Evolutionary conservation across 305 asterid species (phyloP).

Genomic region (Salvia sclarea): DNA sequence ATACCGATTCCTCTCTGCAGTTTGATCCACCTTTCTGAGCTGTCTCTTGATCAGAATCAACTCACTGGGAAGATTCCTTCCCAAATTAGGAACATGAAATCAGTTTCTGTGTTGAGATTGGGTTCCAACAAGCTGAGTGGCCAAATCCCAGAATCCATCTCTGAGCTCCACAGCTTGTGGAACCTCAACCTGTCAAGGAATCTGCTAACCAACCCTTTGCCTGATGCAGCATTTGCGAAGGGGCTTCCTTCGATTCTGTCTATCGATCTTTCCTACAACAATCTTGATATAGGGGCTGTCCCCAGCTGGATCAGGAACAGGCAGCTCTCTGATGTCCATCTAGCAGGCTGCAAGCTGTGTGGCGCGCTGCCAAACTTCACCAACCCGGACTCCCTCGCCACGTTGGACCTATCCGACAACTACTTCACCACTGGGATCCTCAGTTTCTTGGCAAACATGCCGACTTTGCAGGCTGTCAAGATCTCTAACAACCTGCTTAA

Average conservation of each 20-base stretch:
- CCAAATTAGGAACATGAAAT: conserved; percentile 60
- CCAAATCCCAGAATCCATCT: conserved; percentile 73
- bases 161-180: conserved; percentile 68
- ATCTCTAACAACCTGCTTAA: conserved; percentile 63
- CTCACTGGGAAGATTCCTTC: conserved; percentile 67
- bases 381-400: conserved; percentile 57
- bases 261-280: conserved; percentile 82
- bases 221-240: conserved; percentile 44
- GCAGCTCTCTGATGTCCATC: conserved; percentile 62
- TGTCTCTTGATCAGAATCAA: conserved; percentile 72
- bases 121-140: conserved; percentile 70
- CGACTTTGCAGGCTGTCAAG: conserved; percentile 54
- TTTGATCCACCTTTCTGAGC: conserved; percentile 54
- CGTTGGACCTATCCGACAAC: conserved; percentile 81
- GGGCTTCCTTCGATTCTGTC: conserved; percentile 69
- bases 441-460: conserved; percentile 54
- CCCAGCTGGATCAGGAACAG: conserved; percentile 76
- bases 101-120: conserved; percentile 62
- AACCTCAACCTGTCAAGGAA: conserved; percentile 79
- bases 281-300: conserved; percentile 52
- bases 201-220: conserved; percentile 61
- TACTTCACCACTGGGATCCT: conserved; percentile 62
- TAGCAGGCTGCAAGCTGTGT: conserved; percentile 75
- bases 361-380: conserved; percentile 80
- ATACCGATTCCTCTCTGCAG: conserved; percentile 58